phyloP scores from a whole-genome alignment of 768 basidiomycete species.

The Suillus occidentalis region DNA sequence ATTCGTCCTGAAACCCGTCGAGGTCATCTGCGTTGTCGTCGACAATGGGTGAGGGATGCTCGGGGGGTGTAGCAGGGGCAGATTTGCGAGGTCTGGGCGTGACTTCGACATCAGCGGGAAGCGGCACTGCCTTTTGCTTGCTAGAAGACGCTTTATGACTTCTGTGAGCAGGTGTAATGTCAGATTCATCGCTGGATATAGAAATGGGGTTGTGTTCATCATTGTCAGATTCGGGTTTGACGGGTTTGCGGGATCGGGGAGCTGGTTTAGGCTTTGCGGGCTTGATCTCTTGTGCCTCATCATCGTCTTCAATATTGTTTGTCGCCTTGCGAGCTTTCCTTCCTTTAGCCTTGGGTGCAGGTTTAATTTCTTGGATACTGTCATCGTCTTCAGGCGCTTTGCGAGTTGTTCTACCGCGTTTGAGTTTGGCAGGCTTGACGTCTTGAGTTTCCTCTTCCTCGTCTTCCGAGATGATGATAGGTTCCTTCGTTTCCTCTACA shows the following conservation, averaged over 20 bases:
- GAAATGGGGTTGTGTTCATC: neutral
- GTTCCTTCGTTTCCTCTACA: conserved; percentile 3
- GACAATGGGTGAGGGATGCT: neutral
- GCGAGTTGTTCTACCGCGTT: neutral
- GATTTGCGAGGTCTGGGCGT: conserved; percentile 22
- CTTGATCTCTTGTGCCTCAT: neutral
- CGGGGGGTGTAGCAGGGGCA: conserved; percentile 1
- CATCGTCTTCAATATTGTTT: neutral
- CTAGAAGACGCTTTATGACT: neutral
- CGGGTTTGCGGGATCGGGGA: neutral
- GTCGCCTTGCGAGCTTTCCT: neutral
- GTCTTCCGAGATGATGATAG: neutral
- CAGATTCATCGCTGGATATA: conserved; percentile 1
- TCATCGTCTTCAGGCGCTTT: neutral
- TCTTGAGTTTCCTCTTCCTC: conserved; percentile 5
- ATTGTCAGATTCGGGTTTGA: neutral
- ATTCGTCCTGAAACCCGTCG: conserved; percentile 26
- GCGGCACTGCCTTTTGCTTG: neutral
- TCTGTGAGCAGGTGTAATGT: neutral
- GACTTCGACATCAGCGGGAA: neutral
- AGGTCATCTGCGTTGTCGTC: conserved; percentile 20
- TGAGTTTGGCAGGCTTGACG: conserved; percentile 2
- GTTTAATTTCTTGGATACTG: neutral
- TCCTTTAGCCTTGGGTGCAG: neutral
- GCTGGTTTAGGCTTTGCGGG: neutral